These are phyloP conservation scores for Boletus barrowsii DNA, from an alignment of 768 basidiomycete genomes.

Conservation along the genomic window DNA sequence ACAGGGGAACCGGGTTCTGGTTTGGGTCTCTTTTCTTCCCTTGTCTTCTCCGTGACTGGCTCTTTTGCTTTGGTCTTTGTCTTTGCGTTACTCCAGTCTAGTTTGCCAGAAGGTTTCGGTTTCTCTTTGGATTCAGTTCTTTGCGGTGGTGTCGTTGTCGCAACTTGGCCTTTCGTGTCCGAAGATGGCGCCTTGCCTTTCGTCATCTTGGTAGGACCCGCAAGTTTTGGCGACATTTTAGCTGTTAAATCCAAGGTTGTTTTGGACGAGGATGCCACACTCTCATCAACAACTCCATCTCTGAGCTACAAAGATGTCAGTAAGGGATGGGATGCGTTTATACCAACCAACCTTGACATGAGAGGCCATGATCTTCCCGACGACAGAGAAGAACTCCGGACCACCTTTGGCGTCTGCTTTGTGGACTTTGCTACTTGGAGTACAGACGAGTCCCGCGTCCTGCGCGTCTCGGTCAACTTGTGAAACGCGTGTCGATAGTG, in stretches of 20 bases:
- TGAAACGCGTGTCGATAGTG: background rate
- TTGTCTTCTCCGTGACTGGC: conserved; percentile 2
- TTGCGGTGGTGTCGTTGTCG: conserved; percentile 22
- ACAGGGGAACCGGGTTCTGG: background rate
- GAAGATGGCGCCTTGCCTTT: conserved; percentile 26
- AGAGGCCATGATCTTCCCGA: conserved; percentile 46
- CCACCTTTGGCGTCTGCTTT: conserved; percentile 31
- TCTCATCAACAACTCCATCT: background rate
- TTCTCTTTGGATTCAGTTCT: conserved; percentile 26
- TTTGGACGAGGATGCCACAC: conserved; percentile 41
- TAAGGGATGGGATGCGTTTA: background rate
- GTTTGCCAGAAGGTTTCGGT: conserved; percentile 43
- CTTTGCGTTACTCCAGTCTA: conserved; percentile 63
- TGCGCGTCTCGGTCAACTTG: conserved; percentile 16
- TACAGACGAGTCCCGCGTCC: conserved; percentile 45
- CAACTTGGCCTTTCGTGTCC: conserved; percentile 23
- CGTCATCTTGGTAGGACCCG: conserved; percentile 7
- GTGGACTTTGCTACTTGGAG: conserved; percentile 31
- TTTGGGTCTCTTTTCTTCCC: conserved; percentile 20
- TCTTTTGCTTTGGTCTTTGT: conserved; percentile 42
- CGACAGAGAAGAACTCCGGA: background rate
- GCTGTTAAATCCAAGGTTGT: conserved; percentile 37
- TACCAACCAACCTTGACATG: conserved; percentile 44
- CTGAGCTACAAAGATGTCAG: conserved; percentile 14
- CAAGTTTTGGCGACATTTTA: conserved; percentile 10